Conservation (phyloP, 192 early-diverging fungal genomes). For the Phlyctochytrium arcticum region DNA sequence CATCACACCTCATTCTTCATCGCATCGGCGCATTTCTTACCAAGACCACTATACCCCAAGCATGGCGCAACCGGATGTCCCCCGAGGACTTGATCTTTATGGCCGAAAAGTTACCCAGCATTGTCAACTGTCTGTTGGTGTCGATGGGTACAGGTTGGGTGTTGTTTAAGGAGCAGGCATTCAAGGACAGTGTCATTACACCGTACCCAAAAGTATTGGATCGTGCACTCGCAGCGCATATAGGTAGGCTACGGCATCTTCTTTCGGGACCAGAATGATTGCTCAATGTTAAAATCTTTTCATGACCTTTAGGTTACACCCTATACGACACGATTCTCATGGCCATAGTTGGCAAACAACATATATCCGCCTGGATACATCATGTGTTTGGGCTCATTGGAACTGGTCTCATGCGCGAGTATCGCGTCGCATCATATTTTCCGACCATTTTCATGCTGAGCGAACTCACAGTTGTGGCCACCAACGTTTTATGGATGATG, state of each 20-base stretch:
- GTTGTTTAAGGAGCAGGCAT: not conserved
- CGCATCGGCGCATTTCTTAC: not conserved
- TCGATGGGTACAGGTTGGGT: not conserved
- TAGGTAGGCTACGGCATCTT: not conserved
- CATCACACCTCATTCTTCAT: not conserved
- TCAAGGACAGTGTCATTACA: not conserved
- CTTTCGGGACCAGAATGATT: not conserved
- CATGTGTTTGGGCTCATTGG: slow-evolving; percentile 31
- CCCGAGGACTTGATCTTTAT: slow-evolving; percentile 6
- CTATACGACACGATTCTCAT: slow-evolving; percentile 26
- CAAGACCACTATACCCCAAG: not conserved
- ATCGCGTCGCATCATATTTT: slow-evolving; percentile 8
- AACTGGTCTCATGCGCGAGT: slow-evolving; percentile 10
- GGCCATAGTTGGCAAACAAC: slow-evolving; percentile 9
- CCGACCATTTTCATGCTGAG: slow-evolving; percentile 25
- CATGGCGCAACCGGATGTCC: not conserved
- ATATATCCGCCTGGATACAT: slow-evolving; percentile 28
- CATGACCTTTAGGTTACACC: not conserved
- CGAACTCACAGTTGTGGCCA: slow-evolving; percentile 27
- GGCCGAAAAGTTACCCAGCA: slow-evolving; percentile 35
- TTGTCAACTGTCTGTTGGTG: slow-evolving; percentile 17
- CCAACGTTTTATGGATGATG: slow-evolving; percentile 27
- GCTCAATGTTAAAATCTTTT: too few species aligned
- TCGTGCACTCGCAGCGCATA: slow-evolving; percentile 18
- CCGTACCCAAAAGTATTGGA: slow-evolving; percentile 24